Base-by-base conservation (phyloP, 1,284 basidiomycete genomes). In the Puccinia hordei region DNA sequence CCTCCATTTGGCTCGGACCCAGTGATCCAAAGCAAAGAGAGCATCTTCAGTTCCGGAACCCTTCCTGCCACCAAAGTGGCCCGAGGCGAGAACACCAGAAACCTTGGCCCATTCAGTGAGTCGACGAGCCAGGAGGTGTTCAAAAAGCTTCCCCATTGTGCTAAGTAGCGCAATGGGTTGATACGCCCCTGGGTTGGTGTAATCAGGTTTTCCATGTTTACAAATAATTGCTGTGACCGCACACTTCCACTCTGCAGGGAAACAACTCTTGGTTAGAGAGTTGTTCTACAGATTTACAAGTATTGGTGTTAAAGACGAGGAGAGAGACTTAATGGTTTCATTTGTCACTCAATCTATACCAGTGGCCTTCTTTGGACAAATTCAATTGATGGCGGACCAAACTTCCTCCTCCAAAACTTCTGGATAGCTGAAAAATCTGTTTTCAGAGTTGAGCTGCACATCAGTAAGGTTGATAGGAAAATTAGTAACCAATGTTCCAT, bases 141-240 rank as follows among this genome's bases (percentile, higher is more conserved):
- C 55, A 12, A 74, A 63, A 27, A 74, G 9, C 24, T 74, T 74
- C 10, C 73, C 55, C 44, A 24, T 38, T 0, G n/a, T 27, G 15
- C 57, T 74, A 5, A 63, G 35, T 4, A 74, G 73, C 10, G 55
- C 73, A 13, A 74, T 74, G 2, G 73, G 73, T 8, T 55, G 15
- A n/a, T 74, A 74, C 2, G 73, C 33, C 41, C 22, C 30, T 41
- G 38, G 38, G 38, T 41, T 41, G 38, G 38, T 41, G 38, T 41
- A 41, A 12, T 41, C 38, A 4, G 38, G 38, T 41, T 41, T 41
- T 6, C 38, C 38, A 12, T 41, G 38, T 41, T 41, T 41, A 6
- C 38, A 12, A 12, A 41, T 66, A 27, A 73, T 55, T 13, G 17
- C 22, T 13, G 49, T 73, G 22, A 73, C 19, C 27, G 71, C 66